Conservation (phyloP, 306 rosid genomes). For the Glycine tomentella region DNA sequence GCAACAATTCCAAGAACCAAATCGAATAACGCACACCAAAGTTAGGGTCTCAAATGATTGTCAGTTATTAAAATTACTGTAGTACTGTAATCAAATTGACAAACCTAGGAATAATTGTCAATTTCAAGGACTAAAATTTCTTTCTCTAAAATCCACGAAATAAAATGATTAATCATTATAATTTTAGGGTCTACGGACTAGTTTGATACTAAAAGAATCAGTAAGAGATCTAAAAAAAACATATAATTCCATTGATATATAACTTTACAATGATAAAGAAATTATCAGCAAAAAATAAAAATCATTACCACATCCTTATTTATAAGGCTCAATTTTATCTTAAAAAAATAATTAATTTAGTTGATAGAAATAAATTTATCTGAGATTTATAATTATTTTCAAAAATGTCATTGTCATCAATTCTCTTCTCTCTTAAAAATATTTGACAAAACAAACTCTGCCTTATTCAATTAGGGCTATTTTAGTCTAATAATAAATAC, state of each 20-base stretch:
- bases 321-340: too few species aligned
- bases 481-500: too few species aligned
- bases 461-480: too few species aligned
- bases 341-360: too few species aligned
- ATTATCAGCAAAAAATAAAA: too few species aligned
- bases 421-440: too few species aligned
- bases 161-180: neutral
- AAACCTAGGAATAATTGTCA: neutral
- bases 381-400: too few species aligned
- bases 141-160: neutral
- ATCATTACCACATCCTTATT: too few species aligned
- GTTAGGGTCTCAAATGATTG: neutral
- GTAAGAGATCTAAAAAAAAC: neutral
- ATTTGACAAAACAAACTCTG: too few species aligned
- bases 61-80: neutral
- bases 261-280: too few species aligned
- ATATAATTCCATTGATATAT: neutral
- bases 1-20: constrained; percentile 10
- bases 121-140: neutral
- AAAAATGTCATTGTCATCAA: too few species aligned
- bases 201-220: neutral
- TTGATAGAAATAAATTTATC: too few species aligned
- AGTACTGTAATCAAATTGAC: neutral
- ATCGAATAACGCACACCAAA: neutral
- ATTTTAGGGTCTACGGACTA: neutral